Percentiles rank a stretch among this genome's conserved stretches.
Conservation (phyloP, 192 early-diverging fungal genomes). For the Umbelopsis ramanniana region DNA sequence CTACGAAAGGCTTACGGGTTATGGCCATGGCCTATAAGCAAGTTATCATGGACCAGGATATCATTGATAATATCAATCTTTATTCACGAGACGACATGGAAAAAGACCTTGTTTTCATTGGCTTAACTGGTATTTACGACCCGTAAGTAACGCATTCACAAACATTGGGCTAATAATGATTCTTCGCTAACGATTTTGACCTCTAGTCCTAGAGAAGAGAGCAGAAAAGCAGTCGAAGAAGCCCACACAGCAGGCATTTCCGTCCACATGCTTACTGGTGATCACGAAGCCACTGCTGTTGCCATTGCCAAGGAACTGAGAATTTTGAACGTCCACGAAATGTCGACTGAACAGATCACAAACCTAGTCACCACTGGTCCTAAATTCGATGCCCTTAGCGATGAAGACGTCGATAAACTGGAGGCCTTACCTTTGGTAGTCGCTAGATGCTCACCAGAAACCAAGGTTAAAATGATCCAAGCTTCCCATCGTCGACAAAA, state of each 20-base stretch:
- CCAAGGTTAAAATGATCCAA: conserved; percentile 96
- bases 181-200: background rate
- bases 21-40: conserved; percentile 79
- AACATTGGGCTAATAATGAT: background rate
- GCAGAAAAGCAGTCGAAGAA: conserved; percentile 63
- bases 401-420: conserved; percentile 79
- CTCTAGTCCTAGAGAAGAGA: conserved; percentile 68
- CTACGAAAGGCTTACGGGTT: conserved; percentile 78
- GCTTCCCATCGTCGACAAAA: conserved; percentile 80
- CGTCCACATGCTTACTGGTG: conserved; percentile 96
- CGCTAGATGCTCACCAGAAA: conserved; percentile 90
- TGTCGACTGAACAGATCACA: conserved; percentile 44
- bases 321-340: conserved; percentile 55
- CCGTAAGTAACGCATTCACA: conserved; percentile 45
- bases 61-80: conserved; percentile 27
- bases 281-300: conserved; percentile 88
- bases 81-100: conserved; percentile 66
- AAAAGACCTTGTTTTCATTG: conserved; percentile 73
- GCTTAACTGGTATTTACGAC: conserved; percentile 91
- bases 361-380: conserved; percentile 81
- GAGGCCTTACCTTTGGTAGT: conserved; percentile 86
- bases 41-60: conserved; percentile 30
- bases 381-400: conserved; percentile 85
- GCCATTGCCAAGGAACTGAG: conserved; percentile 91
- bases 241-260: conserved; percentile 90